A percentile compares a stretch with the other conserved stretches of the same genome.
Conservation (phyloP, 2,329 filamentous ascomycete genomes). For the Dendryphion nanum region DNA sequence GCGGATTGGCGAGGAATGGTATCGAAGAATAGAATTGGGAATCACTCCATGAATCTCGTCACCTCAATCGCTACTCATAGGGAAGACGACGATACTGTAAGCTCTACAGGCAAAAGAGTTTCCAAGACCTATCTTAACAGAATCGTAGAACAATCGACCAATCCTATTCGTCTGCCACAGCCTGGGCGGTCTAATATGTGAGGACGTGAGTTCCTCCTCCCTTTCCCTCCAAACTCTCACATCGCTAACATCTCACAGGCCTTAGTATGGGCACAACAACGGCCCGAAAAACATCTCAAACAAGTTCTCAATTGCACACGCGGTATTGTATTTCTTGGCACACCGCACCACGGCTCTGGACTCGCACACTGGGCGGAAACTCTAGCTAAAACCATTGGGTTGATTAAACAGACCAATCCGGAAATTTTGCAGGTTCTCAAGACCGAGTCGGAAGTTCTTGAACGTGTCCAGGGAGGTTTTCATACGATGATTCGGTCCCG, state of each 20-base stretch:
- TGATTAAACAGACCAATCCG: conserved; percentile 29
- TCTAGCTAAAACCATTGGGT: conserved; percentile 22
- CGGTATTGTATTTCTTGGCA: conserved; percentile 39
- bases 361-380: conserved; percentile 29
- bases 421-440: conserved; percentile 13
- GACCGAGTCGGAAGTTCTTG: conserved; percentile 27
- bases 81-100: conserved; percentile 5
- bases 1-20: conserved; percentile 21
- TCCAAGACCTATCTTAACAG: neutral
- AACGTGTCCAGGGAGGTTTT: conserved; percentile 28
- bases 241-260: conserved; percentile 3
- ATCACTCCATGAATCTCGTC: conserved; percentile 32
- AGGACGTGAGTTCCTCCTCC: conserved; percentile 17
- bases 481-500: conserved; percentile 24
- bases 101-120: neutral
- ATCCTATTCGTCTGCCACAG: conserved; percentile 33
- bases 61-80: conserved; percentile 13
- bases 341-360: conserved; percentile 34
- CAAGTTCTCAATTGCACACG: conserved; percentile 21
- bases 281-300: conserved; percentile 21
- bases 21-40: conserved; percentile 23
- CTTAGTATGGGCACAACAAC: conserved; percentile 5
- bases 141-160: conserved; percentile 15
- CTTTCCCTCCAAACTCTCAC: neutral
- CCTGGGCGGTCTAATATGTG: conserved; percentile 26